A percentile compares a stretch with the other conserved stretches of the same genome.
These are phyloP conservation scores for Diaporthe sp. DNA, from an alignment of 2,329 filamentous ascomycete species.

Conservation along the genomic window DNA sequence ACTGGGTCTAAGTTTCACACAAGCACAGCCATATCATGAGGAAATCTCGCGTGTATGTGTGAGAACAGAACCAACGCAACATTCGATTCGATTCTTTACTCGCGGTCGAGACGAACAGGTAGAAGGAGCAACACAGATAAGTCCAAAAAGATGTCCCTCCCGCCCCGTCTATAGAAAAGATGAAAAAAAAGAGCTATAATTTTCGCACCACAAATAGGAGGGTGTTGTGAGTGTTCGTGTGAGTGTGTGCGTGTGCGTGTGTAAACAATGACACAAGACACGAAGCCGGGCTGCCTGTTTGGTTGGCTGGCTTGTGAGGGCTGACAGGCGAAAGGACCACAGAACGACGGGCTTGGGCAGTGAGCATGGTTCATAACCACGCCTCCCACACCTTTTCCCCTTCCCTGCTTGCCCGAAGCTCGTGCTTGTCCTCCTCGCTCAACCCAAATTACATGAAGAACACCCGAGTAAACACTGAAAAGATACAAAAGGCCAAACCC, in stretches of 20 bases:
- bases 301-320: neutral
- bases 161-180: constrained; percentile 28
- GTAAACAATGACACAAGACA: neutral
- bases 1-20: neutral
- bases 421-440: neutral
- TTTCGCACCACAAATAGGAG: constrained; percentile 1
- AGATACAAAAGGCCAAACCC: constrained; percentile 10
- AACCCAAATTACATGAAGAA: neutral
- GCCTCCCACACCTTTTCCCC: neutral
- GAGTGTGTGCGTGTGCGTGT: no score
- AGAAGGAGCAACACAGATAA: neutral
- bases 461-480: neutral
- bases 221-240: no score
- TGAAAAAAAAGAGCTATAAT: constrained; percentile 19
- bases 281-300: neutral
- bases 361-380: neutral
- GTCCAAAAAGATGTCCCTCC: neutral
- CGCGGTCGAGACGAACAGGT: constrained; percentile 1
- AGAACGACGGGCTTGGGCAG: neutral
- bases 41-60: neutral
- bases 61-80: constrained; percentile 7
- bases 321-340: no score
- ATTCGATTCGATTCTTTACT: constrained; percentile 26
- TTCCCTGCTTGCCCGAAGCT: neutral
- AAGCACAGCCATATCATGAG: neutral